Evolutionary conservation across 345 rosid species (phyloP).

Genomic region (Eucalyptus cloeziana): DNA sequence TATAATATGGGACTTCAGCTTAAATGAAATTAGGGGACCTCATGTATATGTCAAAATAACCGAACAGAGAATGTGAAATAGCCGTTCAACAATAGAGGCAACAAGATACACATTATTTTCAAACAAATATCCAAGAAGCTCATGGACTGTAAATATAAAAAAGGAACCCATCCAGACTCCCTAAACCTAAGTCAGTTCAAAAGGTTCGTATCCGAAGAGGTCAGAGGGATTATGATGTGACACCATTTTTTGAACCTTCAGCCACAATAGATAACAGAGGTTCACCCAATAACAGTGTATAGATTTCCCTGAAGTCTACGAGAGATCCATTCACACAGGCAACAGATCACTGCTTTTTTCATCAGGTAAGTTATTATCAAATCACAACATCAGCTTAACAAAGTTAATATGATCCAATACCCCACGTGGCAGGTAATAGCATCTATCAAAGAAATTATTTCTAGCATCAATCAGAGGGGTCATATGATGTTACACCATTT

Average conservation of each 20-base stretch:
- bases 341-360: slow-evolving; percentile 48
- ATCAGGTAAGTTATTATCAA: slow-evolving; percentile 1
- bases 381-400: not conserved
- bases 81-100: not conserved
- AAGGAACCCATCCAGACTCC: not conserved
- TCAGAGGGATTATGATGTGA: slow-evolving; percentile 3
- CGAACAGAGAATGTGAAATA: not conserved
- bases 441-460: not conserved
- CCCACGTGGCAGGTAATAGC: not conserved
- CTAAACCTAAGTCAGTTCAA: not conserved
- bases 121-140: not conserved
- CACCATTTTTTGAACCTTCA: slow-evolving; percentile 56
- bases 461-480: not conserved
- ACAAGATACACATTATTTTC: not conserved
- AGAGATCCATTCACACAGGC: slow-evolving; percentile 31
- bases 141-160: not conserved
- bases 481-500: slow-evolving; percentile 37
- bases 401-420: not conserved
- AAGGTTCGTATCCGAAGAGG: not conserved
- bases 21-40: not conserved
- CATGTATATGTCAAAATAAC: not conserved
- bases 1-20: not conserved
- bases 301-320: slow-evolving; percentile 45
- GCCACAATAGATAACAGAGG: slow-evolving; percentile 26
- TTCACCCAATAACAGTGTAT: slow-evolving; percentile 52